Conservation (phyloP, 495 filamentous ascomycete species). For the Xylaria palmicola region DNA sequence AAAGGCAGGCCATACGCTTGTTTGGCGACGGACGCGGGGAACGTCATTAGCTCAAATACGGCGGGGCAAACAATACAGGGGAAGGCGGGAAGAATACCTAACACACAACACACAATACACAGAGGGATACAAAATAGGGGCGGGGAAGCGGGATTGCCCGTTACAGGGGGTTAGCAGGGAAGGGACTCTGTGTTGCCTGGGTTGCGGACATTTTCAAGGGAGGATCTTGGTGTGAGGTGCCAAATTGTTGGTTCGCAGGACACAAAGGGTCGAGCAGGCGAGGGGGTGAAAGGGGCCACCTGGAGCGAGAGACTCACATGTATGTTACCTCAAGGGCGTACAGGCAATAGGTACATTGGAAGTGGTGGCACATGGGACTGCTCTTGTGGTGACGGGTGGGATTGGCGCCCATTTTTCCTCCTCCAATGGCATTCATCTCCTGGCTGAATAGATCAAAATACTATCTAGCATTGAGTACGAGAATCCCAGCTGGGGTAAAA, state of each 20-base stretch:
- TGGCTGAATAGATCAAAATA: neutral
- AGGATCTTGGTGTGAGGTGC: slow-evolving; percentile 14
- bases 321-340: neutral
- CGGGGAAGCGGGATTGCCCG: neutral
- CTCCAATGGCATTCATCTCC: neutral
- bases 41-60: slow-evolving; percentile 13
- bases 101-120: slow-evolving; percentile 3
- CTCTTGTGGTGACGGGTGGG: neutral
- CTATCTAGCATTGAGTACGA: neutral
- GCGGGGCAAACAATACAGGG: neutral
- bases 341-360: neutral
- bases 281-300: neutral
- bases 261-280: neutral
- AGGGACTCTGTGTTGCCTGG: neutral
- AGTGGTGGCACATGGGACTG: neutral
- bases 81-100: neutral
- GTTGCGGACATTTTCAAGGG: slow-evolving; percentile 12
- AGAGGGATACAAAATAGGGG: neutral
- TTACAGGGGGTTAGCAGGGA: neutral
- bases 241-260: slow-evolving; percentile 13
- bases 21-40: neutral
- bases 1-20: neutral
- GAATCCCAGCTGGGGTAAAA: neutral
- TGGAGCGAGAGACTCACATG: neutral
- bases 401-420: neutral